Base-by-base conservation (phyloP, 2,329 filamentous ascomycete species). In the Cordyceps cateniannulata region DNA sequence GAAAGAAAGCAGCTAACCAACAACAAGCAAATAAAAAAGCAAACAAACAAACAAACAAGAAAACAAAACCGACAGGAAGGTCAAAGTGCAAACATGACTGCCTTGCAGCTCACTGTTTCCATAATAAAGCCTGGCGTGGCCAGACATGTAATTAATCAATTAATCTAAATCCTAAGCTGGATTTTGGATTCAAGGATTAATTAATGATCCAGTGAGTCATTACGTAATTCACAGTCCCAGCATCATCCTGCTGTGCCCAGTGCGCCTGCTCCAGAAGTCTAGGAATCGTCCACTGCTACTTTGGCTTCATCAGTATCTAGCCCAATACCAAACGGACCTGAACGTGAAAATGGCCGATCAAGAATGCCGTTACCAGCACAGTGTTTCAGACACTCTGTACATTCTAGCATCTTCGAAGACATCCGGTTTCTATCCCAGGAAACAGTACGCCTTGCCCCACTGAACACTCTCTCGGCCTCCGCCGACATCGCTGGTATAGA, bases 381-480 rank as follows among this genome's bases (percentile, higher is more conserved):
- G 49, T 52, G 49, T 24, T 38, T 52, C n/a, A 52, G n/a, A 38
- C 49, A 52, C 49, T 52, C 49, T 49, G 47, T 49, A 22, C 47
- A 49, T 49, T 49, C 47, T 24, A 49, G 25, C 47, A 49, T 49
- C 47, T 29, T 49, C 47, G 25, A 24, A 49, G 47, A 49, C 24
- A 49, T 29, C 25, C 47, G 47, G 50, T 29, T 27, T 40, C 50
- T 35, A 22, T 42, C 50, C 52, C 52, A 55, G n/a, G 52, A 44
- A 20, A 55, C 38, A 27, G 22, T 42, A 32, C 38, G 35, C 32
- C 52, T 55, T 32, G 25, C 52, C n/a, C 52, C 52, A 24, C 27
- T 40, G 52, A 55, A 45, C n/a, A 55, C 18, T 55, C 52, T 32
- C 38, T 55, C 52, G 20, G 52, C 25, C 52, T 55, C 52, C 38